Base-by-base conservation (phyloP, 1,284 basidiomycete species). In the Trametes hirsuta region DNA sequence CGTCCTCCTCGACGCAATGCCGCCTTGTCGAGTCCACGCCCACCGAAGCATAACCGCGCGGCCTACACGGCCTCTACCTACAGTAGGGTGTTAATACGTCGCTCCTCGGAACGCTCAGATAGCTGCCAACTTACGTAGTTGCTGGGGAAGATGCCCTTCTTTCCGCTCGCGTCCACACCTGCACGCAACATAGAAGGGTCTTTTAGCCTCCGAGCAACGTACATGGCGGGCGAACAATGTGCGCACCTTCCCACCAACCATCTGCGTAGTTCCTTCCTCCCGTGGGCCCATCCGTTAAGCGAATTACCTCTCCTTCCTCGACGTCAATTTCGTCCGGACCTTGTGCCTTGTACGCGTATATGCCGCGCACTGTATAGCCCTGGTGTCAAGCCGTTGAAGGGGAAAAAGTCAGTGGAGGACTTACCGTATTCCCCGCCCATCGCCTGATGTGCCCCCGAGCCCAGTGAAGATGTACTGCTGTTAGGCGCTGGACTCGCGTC, bases 211-310 rank as follows among this genome's bases (percentile, higher is more conserved):
- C 52, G 49, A 47, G 57, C 44, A 30, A 44, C 42, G 18, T 53
- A 30, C 59, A 52, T 42, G 9, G 46, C 52, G 50, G 30, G 48
- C 44, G 21, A 3, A 18, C 36, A 48, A 39, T 37, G 55, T 58
- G 64, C 73, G 53, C 14, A 88, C 90, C 90, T 85, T 93, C 90
- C 87, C 88, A 93, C 91, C 91, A 93, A 24, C 88, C 90, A 56
- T 89, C 85, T 36, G 82, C 87, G 69, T 87, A 88, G 67, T 84
- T 77, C 69, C 83, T 78, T 9, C 89, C 88, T 36, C 85, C 86
- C 37, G 75, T 72, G 24, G 80, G 75, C 1, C 85, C 87, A 40
- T 74, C 76, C n/a, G 88, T 85, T 58, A 94, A 77, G 64, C 86
- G 82, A 47, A 92, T 76, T 46, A 79, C 64, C 62, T 85, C 82